Conservation (phyloP, 768 basidiomycete species). For the Floccularia luteovirens region DNA sequence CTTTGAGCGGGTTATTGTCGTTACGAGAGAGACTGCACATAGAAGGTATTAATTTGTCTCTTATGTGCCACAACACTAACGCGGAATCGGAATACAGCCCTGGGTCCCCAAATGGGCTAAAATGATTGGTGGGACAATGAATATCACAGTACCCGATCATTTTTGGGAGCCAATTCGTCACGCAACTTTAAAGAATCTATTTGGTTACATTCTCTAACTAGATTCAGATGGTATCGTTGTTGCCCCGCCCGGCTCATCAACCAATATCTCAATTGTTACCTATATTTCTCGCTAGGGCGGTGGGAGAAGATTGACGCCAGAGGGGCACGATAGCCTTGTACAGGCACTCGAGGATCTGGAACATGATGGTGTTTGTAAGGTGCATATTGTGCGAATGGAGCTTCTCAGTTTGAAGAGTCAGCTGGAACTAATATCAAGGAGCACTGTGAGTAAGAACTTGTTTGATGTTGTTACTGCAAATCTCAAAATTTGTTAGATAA, state of each 20-base stretch:
- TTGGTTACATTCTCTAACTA: not conserved
- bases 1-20: slow-evolving; percentile 52
- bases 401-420: slow-evolving; percentile 11
- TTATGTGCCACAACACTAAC: not conserved
- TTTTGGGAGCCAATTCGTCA: not conserved
- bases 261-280: not conserved
- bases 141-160: not conserved
- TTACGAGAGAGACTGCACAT: slow-evolving; percentile 60
- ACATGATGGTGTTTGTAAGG: slow-evolving; percentile 13
- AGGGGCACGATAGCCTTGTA: slow-evolving; percentile 13
- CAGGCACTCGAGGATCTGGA: slow-evolving; percentile 14
- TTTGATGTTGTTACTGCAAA: not conserved
- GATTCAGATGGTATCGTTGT: not conserved
- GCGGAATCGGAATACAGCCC: not conserved
- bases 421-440: slow-evolving; percentile 13
- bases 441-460: slow-evolving; percentile 13
- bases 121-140: not conserved
- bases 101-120: not conserved
- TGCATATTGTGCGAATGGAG: slow-evolving; percentile 15
- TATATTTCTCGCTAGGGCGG: slow-evolving; percentile 2
- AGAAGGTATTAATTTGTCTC: slow-evolving; percentile 2
- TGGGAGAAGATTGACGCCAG: slow-evolving; percentile 10
- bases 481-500: slow-evolving; percentile 9
- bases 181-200: not conserved
- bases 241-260: not conserved